Evolutionary conservation across 2,329 filamentous ascomycete genomes (phyloP), one percentile per base, ranked within the genome.

Genomic region (Bipolaris sorokiniana): DNA sequence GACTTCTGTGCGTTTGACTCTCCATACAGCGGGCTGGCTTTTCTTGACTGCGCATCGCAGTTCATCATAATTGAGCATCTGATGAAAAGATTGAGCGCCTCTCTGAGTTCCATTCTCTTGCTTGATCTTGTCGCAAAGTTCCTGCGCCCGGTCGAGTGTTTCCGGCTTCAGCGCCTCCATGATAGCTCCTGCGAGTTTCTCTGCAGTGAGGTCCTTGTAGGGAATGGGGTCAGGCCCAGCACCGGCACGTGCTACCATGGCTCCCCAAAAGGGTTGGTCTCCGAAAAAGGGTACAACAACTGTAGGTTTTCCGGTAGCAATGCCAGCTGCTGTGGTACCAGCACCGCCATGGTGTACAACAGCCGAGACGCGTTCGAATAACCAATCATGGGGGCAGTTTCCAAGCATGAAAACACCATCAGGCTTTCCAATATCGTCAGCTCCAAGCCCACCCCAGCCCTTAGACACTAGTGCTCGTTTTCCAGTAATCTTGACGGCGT

Each of bases 261-360:
- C 67, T 48, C 76, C 77, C 77, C 77, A 79, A 54, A 78, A 78
- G 2, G 74, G 72, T 47, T 78, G 76, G 46, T 78, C 76, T 18
- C 77, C 77, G 46, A 79, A 96, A 78, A 96, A 96, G 0, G 92
- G 92, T 0, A 96, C 87, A 2, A 96, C 84, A 1, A 95, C 85
- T 0, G 92, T 96, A 1, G 92, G 92, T 51, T 88, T 88, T 22
- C 91, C 92, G 1, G 88, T 85, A 16, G 89, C 85, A 59, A 96
- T 90, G n/a, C 92, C 92, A 0, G 91, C 90, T 1, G 92, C 91
- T 1, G 91, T 96, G 2, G 92, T 97, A 16, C 92, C 92, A 7
- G 92, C 92, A 56, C 92, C 92, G 20, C 92, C 92, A 62, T 96
- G 92, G 70, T 96, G 92, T 5, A 95, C 89, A 1, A 96, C 92